Percentiles rank a stretch among this genome's conserved stretches.
These are phyloP conservation scores for Paramarasmius palmivorus DNA, from an alignment of 1,284 basidiomycete genomes.

Conservation along the genomic window DNA sequence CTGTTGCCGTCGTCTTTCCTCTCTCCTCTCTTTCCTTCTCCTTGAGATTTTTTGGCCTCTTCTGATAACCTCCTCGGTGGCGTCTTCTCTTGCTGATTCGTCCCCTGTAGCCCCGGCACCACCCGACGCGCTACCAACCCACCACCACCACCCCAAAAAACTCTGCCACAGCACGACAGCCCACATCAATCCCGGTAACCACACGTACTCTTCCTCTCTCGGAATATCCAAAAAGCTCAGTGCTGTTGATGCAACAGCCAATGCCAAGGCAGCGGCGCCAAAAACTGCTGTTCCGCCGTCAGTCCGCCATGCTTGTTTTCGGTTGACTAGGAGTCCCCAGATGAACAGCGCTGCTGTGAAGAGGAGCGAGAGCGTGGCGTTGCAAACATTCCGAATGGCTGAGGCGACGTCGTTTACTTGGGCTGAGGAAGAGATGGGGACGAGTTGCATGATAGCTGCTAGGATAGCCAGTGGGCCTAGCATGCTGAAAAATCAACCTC, in stretches of 20 bases:
- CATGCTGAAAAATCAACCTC: constrained; percentile 84
- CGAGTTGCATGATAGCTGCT: constrained; percentile 84
- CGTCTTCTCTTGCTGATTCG: constrained; percentile 35
- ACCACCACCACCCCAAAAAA: constrained; percentile 96
- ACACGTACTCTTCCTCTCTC: constrained; percentile 77
- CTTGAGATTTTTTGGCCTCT: constrained; percentile 59
- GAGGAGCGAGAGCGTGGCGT: constrained; percentile 90
- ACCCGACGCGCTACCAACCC: constrained; percentile 82
- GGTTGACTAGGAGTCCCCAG: constrained; percentile 93
- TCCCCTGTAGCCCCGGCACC: constrained; percentile 63
- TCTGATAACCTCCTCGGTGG: constrained; percentile 51
- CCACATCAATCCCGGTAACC: constrained; percentile 86
- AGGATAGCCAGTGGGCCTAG: constrained; percentile 89
- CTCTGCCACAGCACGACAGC: constrained; percentile 91
- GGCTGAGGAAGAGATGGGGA: constrained; percentile 56
- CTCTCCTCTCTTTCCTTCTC: constrained; percentile 40
- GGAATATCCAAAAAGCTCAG: constrained; percentile 88
- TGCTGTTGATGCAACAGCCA: constrained; percentile 79
- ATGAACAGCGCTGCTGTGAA: constrained; percentile 89
- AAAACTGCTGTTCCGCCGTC: constrained; percentile 96
- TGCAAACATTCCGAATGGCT: constrained; percentile 92
- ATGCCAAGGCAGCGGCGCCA: constrained; percentile 76
- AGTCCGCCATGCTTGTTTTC: constrained; percentile 90
- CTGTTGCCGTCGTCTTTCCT: constrained; percentile 31
- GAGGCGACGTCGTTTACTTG: constrained; percentile 64